Evolutionary conservation across 345 rosid genomes (phyloP).

Genomic region (Reutealis trisperma): DNA sequence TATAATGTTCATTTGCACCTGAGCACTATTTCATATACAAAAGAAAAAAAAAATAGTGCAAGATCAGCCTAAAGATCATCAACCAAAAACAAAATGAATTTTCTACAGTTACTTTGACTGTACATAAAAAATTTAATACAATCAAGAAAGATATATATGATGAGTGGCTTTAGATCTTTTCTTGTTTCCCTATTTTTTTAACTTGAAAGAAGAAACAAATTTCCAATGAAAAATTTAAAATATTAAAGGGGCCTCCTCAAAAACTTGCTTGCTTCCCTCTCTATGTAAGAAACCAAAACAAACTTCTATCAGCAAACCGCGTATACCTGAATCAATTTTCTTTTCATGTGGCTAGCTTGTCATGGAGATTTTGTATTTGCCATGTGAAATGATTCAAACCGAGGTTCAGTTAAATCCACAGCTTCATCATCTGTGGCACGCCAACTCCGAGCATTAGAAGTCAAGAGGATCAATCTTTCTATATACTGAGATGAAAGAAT

Average conservation of each 20-base stretch:
- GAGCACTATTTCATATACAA: not conserved
- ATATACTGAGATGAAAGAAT: slow-evolving; percentile 34
- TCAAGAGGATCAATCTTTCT: slow-evolving; percentile 44
- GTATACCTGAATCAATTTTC: slow-evolving; percentile 13
- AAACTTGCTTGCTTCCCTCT: slow-evolving; percentile 25
- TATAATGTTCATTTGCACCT: too few relatives aligned
- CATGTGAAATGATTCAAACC: slow-evolving; percentile 75
- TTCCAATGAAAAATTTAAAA: not conserved
- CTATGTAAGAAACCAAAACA: slow-evolving; percentile 15
- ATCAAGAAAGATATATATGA: not conserved
- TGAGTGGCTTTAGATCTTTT: not conserved
- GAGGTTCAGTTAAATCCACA: slow-evolving; percentile 87
- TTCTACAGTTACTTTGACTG: slow-evolving; percentile 19
- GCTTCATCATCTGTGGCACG: slow-evolving; percentile 59
- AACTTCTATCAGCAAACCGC: slow-evolving; percentile 8
- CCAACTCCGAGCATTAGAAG: slow-evolving; percentile 54
- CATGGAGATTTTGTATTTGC: slow-evolving; percentile 45
- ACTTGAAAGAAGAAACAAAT: not conserved
- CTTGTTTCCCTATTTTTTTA: not conserved
- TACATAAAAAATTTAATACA: slow-evolving; percentile 19
- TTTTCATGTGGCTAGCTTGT: slow-evolving; percentile 22
- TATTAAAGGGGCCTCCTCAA: not conserved
- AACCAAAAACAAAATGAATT: slow-evolving; percentile 11
- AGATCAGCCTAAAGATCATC: not conserved
- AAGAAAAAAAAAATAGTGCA: not conserved